phyloP scores from a whole-genome alignment of 2,329 filamentous ascomycete species.

The Fusarium mundagurra region DNA sequence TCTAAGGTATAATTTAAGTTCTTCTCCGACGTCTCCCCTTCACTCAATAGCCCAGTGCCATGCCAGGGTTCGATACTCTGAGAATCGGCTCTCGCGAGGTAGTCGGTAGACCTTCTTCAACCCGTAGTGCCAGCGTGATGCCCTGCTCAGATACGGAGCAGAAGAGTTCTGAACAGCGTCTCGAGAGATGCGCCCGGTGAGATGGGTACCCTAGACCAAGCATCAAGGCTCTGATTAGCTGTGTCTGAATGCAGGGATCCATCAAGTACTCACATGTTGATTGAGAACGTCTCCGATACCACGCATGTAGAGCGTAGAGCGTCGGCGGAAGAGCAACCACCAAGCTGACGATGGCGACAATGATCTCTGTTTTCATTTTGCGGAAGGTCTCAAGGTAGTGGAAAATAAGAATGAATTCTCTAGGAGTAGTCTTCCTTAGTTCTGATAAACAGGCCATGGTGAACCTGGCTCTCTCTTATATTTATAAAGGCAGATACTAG shows the following conservation, averaged over 20 bases:
- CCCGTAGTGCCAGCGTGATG: background rate
- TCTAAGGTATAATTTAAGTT: fast-evolving
- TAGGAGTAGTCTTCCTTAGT: no score
- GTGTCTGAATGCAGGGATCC: fast-evolving
- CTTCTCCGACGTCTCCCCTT: fast-evolving
- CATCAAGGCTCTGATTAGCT: fast-evolving
- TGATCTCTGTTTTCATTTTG: background rate
- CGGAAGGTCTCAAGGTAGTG: no score
- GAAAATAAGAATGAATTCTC: no score
- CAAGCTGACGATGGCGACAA: background rate
- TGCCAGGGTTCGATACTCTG: fast-evolving
- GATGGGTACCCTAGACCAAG: background rate
- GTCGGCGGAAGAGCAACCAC: background rate
- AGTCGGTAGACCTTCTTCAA: fast-evolving
- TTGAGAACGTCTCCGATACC: fast-evolving
- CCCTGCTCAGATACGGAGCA: background rate
- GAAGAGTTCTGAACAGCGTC: fast-evolving
- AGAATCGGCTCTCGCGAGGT: fast-evolving
- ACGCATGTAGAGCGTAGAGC: background rate
- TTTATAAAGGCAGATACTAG: no score
- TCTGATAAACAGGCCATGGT: background rate
- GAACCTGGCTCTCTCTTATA: background rate
- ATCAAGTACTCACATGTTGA: fast-evolving
- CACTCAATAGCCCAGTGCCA: background rate
- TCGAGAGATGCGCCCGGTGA: background rate